Evolutionary conservation across 495 filamentous ascomycete species (phyloP), one percentile per base, ranked within the genome.

Genomic region (Hypoxylon subgilvum): DNA sequence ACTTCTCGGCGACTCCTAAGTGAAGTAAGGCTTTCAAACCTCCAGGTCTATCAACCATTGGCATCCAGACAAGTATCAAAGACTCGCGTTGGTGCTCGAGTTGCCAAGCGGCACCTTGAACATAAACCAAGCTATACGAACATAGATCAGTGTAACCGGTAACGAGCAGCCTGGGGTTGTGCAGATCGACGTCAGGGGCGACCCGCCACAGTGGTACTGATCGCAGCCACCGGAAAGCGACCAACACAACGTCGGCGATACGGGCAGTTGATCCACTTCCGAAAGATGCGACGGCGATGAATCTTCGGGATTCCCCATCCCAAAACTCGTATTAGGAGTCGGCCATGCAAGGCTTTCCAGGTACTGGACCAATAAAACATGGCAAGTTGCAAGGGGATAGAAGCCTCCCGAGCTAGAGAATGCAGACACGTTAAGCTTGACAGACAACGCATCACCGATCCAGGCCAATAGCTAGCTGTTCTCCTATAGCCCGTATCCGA

Each of bases 131-230:
- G n/a, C n/a, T n/a, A n/a, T n/a, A n/a, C n/a, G n/a, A n/a, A n/a
- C n/a, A n/a, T n/a, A n/a, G n/a, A n/a, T n/a, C n/a, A n/a, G n/a
- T n/a, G n/a, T n/a, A n/a, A n/a, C n/a, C n/a, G n/a, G n/a, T n/a
- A n/a, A n/a, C n/a, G n/a, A n/a, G n/a, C n/a, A n/a, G n/a, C n/a
- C n/a, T n/a, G n/a, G n/a, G n/a, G n/a, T n/a, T n/a, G n/a, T n/a
- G 23, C 4, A 27, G 23, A 49, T 49, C 46, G 32, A 21, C 46
- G 9, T 27, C 18, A 28, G 18, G 2, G 10, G 13, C 28, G 27
- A 14, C 39, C 38, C 49, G 28, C 38, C 49, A 52, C 25, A 10
- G 38, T 42, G 48, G 38, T 28, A 52, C 48, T 21, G n/a, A 22
- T 28, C n/a, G 17, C 10, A 38, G 36, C 25, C 48, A 52, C 23